phyloP scores from a whole-genome alignment of 176 grass and related monocot genomes.

The Melocanna baccifera region DNA sequence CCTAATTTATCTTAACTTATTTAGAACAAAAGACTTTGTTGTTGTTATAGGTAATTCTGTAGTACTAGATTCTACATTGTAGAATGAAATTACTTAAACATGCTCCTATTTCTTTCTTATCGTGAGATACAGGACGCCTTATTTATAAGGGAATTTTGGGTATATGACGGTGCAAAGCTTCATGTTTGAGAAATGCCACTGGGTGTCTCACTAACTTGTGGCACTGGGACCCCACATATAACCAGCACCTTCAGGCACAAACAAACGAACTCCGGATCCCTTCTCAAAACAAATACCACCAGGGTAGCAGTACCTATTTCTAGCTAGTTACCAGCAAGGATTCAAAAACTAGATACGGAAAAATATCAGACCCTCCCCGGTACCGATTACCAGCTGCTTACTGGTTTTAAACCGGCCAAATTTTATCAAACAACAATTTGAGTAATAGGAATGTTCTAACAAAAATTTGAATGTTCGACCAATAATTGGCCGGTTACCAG shows the following conservation, averaged over 20 bases:
- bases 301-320: background rate
- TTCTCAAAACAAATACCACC: background rate
- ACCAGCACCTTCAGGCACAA: background rate
- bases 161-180: background rate
- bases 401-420: too few species aligned
- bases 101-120: slow-evolving; percentile 5
- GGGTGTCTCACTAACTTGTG: slow-evolving; percentile 12
- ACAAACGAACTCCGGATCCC: background rate
- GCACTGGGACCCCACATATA: background rate
- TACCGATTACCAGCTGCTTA: too few species aligned
- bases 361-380: too few species aligned
- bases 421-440: too few species aligned
- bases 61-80: background rate
- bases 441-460: too few species aligned
- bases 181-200: slow-evolving; percentile 11
- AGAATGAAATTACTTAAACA: slow-evolving; percentile 11
- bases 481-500: too few species aligned
- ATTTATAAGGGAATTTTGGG: background rate
- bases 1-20: too few species aligned
- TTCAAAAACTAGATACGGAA: too few species aligned
- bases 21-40: too few species aligned
- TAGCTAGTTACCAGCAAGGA: background rate
- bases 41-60: background rate
- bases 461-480: too few species aligned
- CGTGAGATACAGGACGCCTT: background rate